These are phyloP conservation scores for Thermothielavioides terrestris DNA, from an alignment of 495 filamentous ascomycete genomes.

Conservation along the genomic window DNA sequence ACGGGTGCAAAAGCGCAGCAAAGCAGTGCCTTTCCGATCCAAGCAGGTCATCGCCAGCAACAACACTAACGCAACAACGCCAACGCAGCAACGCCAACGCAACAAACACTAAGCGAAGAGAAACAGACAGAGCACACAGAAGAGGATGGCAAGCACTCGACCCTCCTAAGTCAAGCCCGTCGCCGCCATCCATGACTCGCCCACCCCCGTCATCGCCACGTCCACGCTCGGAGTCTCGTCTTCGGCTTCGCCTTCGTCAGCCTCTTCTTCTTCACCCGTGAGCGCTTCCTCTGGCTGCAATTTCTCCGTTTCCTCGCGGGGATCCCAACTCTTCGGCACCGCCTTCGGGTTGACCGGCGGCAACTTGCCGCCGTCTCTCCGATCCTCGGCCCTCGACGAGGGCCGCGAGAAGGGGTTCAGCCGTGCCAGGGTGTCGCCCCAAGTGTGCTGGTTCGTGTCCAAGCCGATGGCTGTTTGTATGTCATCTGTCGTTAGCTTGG, in stretches of 20 bases:
- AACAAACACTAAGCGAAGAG: background rate
- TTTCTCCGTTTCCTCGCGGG: too few relatives aligned
- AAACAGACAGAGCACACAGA: too few relatives aligned
- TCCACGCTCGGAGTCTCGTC: background rate
- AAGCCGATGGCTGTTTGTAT: background rate
- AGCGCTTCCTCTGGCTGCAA: too few relatives aligned
- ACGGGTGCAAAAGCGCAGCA: too few relatives aligned
- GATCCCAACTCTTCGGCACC: constrained; percentile 12
- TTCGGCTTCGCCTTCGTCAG: background rate
- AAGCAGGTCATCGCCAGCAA: too few relatives aligned
- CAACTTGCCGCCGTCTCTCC: background rate
- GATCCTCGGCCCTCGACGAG: background rate
- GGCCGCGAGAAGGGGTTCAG: constrained; percentile 3
- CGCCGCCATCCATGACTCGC: background rate
- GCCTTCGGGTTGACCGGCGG: background rate
- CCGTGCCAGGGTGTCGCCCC: background rate
- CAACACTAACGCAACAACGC: too few relatives aligned
- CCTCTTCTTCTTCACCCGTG: background rate
- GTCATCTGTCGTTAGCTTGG: background rate
- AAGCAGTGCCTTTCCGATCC: too few relatives aligned
- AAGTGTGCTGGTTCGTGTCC: background rate
- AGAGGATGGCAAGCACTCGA: background rate
- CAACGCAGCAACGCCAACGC: background rate
- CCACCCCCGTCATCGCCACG: background rate
- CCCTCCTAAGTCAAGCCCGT: background rate